Base-by-base conservation (phyloP, 1,284 basidiomycete genomes). In the Leccinum solheimii region DNA sequence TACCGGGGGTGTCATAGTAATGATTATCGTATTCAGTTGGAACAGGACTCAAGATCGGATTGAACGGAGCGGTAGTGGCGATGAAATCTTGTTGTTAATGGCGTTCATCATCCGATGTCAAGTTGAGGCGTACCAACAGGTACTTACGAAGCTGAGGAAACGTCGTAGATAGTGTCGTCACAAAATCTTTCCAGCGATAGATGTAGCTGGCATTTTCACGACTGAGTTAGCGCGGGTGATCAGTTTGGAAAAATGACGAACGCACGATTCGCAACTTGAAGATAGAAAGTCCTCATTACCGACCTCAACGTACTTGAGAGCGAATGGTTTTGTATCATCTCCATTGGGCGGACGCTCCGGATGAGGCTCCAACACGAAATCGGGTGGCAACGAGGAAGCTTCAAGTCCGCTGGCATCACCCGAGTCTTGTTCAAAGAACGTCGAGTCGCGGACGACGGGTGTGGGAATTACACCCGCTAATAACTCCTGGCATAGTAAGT, bases 11-110 rank as follows among this genome's bases (percentile, higher is more conserved):
- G 64, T 86, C 79, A 67, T 90, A 91, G 43, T 87, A 80, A 63
- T 90, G 88, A 8, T 85, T 77, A 65, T 90, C 87, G 62, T 85
- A 90, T 58, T 83, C 76, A 40, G 76, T 76, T 1, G 87, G 85
- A 27, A 77, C 79, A 1, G 86, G 86, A 3, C 78, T 75, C 45
- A 88, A 76, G 9, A 79, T 69, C 4, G 85, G 85, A 64, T 78
- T 70, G 66, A 76, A 79, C 0, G 80, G 75, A 59, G 76, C 64
- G 0, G 81, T 77, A 0, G 87, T 88, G 0, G 87, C 86, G 56
- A 89, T 84, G 74, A 88, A 87, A 21, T 77, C 87, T 88, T 63
- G 9, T 52, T 23, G 43, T 5, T 48, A 14, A 59, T 38, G n/a
- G 6, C 7, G 45, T 14, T 16, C 7, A 23, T 13, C 11, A 21